phyloP scores from a whole-genome alignment of 495 filamentous ascomycete genomes.

The Thermothielavioides terrestris region DNA sequence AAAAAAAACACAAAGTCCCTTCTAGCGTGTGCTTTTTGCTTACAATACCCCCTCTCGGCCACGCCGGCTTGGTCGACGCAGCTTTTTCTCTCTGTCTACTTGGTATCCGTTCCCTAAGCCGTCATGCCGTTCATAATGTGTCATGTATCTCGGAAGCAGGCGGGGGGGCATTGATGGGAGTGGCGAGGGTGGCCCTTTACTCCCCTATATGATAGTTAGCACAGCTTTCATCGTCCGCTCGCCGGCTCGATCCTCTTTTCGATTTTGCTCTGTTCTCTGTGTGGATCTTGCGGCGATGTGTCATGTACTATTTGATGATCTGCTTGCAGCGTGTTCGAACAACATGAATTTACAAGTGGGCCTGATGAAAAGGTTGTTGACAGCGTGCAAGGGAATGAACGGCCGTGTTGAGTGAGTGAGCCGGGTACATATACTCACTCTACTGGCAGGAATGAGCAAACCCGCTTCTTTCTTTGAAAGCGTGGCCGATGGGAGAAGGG shows the following conservation, averaged over 20 bases:
- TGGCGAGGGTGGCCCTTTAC: not conserved
- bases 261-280: not conserved
- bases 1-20: too few species aligned
- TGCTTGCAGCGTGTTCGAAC: too few species aligned
- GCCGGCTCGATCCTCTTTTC: too few species aligned
- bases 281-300: not conserved
- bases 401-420: too few species aligned
- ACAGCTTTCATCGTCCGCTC: too few species aligned
- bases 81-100: constrained; percentile 2
- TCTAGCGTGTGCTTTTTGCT: not conserved
- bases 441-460: too few species aligned
- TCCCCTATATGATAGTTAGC: not conserved
- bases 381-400: not conserved
- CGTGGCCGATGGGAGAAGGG: too few species aligned
- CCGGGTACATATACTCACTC: too few species aligned
- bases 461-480: too few species aligned
- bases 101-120: not conserved
- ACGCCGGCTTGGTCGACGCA: not conserved
- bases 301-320: not conserved
- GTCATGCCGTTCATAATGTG: constrained; percentile 15
- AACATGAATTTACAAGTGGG: not conserved
- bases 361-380: too few species aligned
- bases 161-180: not conserved
- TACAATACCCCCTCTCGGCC: not conserved
- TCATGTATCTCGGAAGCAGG: constrained; percentile 12